phyloP scores from a whole-genome alignment of 805 yeast genomes.

The Ogataea populi-albae region DNA sequence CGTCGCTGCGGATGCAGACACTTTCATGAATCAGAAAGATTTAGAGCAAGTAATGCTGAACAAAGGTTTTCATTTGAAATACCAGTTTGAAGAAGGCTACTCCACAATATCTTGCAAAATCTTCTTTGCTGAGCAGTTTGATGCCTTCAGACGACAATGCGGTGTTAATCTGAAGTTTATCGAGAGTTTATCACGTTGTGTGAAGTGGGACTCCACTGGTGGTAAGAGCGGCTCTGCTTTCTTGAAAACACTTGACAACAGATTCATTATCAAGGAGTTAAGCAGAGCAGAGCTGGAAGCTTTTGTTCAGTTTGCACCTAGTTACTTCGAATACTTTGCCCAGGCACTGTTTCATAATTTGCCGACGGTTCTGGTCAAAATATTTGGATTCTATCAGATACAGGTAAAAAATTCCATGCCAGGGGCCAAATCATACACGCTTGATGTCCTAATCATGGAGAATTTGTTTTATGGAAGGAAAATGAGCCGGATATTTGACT shows the following conservation, averaged over 20 bases:
- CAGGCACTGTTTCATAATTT: conserved; percentile 93
- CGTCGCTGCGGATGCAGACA: conserved; percentile 2
- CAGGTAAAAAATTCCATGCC: conserved; percentile 77
- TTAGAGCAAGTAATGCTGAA: conserved; percentile 74
- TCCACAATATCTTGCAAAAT: conserved; percentile 88
- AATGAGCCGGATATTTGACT: conserved; percentile 84
- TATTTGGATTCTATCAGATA: conserved; percentile 93
- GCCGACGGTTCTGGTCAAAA: conserved; percentile 91
- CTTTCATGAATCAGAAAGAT: conserved; percentile 18
- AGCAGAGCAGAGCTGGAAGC: conserved; percentile 88
- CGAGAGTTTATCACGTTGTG: conserved; percentile 88
- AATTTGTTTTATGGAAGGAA: conserved; percentile 83
- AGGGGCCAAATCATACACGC: conserved; percentile 66
- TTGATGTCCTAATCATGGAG: conserved; percentile 95
- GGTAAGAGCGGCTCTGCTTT: conserved; percentile 97
- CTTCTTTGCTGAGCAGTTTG: conserved; percentile 94
- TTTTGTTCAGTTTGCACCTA: conserved; percentile 92
- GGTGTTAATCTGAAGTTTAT: conserved; percentile 71
- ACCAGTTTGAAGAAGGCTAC: conserved; percentile 84
- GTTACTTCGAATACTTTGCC: conserved; percentile 92
- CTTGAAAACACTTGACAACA: conserved; percentile 84
- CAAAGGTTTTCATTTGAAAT: conserved; percentile 85
- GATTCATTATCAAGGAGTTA: conserved; percentile 85
- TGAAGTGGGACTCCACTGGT: conserved; percentile 94
- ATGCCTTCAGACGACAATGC: conserved; percentile 85